A percentile compares a stretch with the other conserved stretches of the same genome.
phyloP scores from a whole-genome alignment of 441 rosid genomes.

The Arabidopsis lyrata region DNA sequence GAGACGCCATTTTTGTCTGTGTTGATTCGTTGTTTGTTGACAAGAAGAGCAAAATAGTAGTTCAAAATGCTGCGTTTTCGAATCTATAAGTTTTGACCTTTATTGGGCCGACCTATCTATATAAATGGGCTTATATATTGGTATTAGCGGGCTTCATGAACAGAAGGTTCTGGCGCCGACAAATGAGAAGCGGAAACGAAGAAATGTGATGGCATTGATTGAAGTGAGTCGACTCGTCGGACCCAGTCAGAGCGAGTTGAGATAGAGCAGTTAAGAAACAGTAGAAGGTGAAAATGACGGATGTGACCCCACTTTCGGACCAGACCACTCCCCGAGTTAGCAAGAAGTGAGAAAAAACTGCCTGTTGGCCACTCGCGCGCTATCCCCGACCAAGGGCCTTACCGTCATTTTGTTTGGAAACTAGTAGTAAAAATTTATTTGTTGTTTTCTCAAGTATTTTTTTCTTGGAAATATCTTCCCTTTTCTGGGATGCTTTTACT shows the following conservation, averaged over 20 bases:
- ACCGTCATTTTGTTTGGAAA: background rate
- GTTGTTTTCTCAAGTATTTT: conserved; percentile 1
- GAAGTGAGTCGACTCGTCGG: background rate
- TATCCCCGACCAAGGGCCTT: conserved; percentile 9
- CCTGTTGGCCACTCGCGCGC: conserved; percentile 37
- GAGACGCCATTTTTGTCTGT: conserved; percentile 43
- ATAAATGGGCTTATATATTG: background rate
- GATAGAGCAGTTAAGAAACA: background rate
- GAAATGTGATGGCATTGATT: background rate
- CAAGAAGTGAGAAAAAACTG: background rate
- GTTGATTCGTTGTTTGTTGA: background rate
- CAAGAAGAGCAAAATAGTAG: background rate
- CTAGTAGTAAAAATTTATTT: background rate
- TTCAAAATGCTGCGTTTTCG: no score
- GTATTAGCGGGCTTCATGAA: conserved; percentile 9
- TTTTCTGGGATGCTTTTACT: conserved; percentile 39
- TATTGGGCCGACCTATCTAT: background rate
- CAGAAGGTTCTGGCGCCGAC: background rate
- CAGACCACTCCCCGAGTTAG: conserved; percentile 13
- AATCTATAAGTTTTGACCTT: no score
- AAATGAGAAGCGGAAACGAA: conserved; percentile 5
- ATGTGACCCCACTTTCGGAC: conserved; percentile 18
- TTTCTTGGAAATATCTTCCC: conserved; percentile 36
- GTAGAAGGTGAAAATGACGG: conserved; percentile 10
- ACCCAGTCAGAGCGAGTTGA: background rate